Base-by-base conservation (phyloP, 1,139 yeast species). In the Pichia sp. region DNA sequence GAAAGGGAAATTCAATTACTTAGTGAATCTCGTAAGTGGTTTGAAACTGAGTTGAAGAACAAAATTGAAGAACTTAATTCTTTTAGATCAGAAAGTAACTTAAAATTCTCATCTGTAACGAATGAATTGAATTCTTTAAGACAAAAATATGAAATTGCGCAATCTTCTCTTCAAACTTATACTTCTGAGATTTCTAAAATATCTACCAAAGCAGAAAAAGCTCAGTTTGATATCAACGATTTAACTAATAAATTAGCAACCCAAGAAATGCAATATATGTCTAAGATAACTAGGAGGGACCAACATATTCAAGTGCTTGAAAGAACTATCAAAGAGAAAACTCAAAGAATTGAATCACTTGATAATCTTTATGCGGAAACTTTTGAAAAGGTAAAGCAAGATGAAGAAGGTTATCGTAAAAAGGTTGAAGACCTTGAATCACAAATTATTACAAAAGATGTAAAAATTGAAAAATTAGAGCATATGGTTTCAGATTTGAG, bases 201-300 rank as follows among this genome's bases (percentile, higher is more conserved):
- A 3, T 59, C 68, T 4, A 50, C 57, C 19, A 63, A 62, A 41
- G 56, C 66, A 31, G 74, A 72, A 36, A 59, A 61, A 24, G 42
- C 69, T 3, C 52, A 70, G 19, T 52, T 64, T 6, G 64, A 69
- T 42, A 53, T 72, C 18, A 73, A 74, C 41, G 67, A 69, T 19
- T 55, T 78, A 15, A 77, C 73, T 37, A 76, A 70, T 43, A 67
- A 71, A 36, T 56, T 70, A 7, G 62, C 73, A 1, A 52, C 65
- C 8, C 68, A 69, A 20, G 77, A 74, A 47, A 74, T 76, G 24
- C 77, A 74, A 33, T 78, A 76, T 52, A 61, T 77, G 33, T 73
- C 72, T 40, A 95, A 86, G 53, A 65, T 83, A 55, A 62, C 76
- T 3, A 63, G 76, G 29, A 87, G 82, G 57, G 80, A 80, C 45